These are phyloP conservation scores for Epichloe aotearoae DNA, from an alignment of 2,329 filamentous ascomycete genomes.

Conservation along the genomic window DNA sequence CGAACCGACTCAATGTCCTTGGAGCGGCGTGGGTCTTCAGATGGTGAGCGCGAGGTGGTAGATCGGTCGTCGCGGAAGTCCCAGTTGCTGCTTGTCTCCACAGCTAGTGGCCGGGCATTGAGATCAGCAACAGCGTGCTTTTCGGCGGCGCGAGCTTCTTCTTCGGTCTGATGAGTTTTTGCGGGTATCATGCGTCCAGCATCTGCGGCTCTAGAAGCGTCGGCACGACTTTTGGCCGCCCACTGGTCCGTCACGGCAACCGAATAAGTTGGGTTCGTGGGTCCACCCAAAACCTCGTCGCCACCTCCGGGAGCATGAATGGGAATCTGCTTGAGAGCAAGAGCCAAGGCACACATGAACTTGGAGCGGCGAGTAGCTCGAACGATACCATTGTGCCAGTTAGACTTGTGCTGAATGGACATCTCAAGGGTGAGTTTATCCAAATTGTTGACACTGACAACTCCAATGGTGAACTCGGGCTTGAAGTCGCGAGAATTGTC, in stretches of 20 bases:
- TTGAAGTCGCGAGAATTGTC: constrained; percentile 90
- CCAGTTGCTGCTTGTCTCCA: constrained; percentile 13
- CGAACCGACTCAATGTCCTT: constrained; percentile 26
- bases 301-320: constrained; percentile 73
- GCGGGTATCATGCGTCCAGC: constrained; percentile 50
- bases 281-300: constrained; percentile 44
- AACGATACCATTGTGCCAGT: constrained; percentile 78
- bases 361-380: constrained; percentile 75
- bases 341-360: constrained; percentile 87
- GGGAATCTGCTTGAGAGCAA: constrained; percentile 75
- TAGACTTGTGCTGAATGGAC: constrained; percentile 82
- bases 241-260: constrained; percentile 60
- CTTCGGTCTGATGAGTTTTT: constrained; percentile 14
- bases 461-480: constrained; percentile 65
- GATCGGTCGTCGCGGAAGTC: constrained; percentile 9
- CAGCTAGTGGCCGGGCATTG: constrained; percentile 23
- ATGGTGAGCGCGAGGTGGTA: constrained; percentile 12
- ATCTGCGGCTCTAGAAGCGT: constrained; percentile 47
- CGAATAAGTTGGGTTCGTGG: constrained; percentile 68
- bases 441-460: constrained; percentile 68
- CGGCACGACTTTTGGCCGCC: constrained; percentile 50
- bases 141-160: constrained; percentile 23
- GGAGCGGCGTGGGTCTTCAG: constrained; percentile 23
- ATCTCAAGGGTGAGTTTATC: constrained; percentile 77
- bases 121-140: constrained; percentile 31